Conservation (phyloP, 441 rosid genomes). For the Brassica hybrid region DNA sequence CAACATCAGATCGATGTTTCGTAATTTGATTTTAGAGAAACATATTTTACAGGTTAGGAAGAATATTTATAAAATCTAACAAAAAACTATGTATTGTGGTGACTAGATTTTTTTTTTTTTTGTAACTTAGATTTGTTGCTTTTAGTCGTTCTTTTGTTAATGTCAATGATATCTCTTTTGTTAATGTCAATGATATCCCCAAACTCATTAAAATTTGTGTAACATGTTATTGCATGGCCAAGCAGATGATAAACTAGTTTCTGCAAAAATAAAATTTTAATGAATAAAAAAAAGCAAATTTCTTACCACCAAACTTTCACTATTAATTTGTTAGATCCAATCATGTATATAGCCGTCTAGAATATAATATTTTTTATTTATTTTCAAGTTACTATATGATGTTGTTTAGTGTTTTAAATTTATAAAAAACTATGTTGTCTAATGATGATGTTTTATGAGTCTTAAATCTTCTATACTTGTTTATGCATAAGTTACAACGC, state of each 20-base stretch:
- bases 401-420: background rate
- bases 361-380: too few relatives aligned
- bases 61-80: conserved; percentile 28
- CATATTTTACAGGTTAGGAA: background rate
- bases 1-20: conserved; percentile 8
- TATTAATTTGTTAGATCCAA: background rate
- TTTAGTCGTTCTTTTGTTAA: conserved; percentile 18
- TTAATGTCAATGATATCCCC: conserved; percentile 28
- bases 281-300: too few relatives aligned
- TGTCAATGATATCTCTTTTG: conserved; percentile 31
- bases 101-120: too few relatives aligned
- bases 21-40: too few relatives aligned
- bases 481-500: background rate
- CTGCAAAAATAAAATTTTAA: too few relatives aligned
- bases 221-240: background rate
- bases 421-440: background rate
- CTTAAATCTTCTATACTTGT: background rate
- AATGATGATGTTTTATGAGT: background rate
- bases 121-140: conserved; percentile 28
- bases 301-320: too few relatives aligned
- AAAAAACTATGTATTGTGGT: conserved; percentile 22
- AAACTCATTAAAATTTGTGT: conserved; percentile 1
- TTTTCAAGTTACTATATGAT: background rate
- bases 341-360: background rate
- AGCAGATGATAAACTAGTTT: background rate